Conservation (phyloP, 208 protist species). For the Acanthamoeba quina region DNA sequence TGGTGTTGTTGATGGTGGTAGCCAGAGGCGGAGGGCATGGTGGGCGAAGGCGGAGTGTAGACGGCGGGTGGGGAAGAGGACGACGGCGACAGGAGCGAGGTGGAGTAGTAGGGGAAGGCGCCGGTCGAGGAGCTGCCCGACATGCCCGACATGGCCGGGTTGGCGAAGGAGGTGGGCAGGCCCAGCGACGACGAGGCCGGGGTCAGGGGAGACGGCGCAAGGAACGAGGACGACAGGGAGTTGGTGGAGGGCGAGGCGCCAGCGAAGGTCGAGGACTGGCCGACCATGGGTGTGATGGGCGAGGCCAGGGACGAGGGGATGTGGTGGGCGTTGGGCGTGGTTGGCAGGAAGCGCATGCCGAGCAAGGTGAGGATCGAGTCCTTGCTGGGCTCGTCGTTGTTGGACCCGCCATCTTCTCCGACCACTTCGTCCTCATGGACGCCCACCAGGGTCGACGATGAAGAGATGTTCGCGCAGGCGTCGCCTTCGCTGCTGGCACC, state of each 20-base stretch:
- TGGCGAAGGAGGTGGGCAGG: slow-evolving; percentile 7
- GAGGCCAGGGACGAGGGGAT: not conserved
- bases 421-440: not conserved
- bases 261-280: not conserved
- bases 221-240: not conserved
- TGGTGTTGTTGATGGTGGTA: not conserved
- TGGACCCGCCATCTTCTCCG: too few relatives aligned
- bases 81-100: not conserved
- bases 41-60: slow-evolving; percentile 5
- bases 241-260: not conserved
- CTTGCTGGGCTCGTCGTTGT: not conserved
- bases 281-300: slow-evolving; percentile 7
- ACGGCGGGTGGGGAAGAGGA: slow-evolving; percentile 23
- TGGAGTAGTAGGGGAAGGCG: slow-evolving; percentile 3
- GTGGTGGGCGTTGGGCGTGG: not conserved
- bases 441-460: not conserved
- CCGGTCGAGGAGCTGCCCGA: not conserved
- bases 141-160: not conserved
- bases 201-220: not conserved
- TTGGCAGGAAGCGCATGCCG: slow-evolving; percentile 33
- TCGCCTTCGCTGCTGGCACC: slow-evolving; percentile 38
- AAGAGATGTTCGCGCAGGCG: not conserved
- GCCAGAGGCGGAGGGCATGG: not conserved
- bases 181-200: not conserved
- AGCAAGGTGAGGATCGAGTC: slow-evolving; percentile 25